A percentile compares a stretch with the other conserved stretches of the same genome.
Conservation (phyloP, 768 basidiomycete genomes). For the Lactifluus echinatus region DNA sequence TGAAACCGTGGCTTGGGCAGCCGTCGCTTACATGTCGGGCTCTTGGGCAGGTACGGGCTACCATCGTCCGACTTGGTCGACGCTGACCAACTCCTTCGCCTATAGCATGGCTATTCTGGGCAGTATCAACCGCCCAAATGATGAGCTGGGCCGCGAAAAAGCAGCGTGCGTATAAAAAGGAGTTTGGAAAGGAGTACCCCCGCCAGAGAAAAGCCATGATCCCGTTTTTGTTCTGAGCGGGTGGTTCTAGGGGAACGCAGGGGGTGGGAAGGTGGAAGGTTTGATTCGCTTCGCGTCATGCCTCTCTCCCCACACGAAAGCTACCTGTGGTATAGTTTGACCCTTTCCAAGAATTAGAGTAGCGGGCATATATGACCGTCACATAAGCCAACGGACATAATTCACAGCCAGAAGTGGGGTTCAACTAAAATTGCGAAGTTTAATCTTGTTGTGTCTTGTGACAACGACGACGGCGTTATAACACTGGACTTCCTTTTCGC, state of each 20-base stretch:
- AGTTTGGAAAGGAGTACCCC: conserved; percentile 85
- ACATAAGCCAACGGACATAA: too few species aligned
- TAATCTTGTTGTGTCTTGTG: too few species aligned
- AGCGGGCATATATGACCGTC: too few species aligned
- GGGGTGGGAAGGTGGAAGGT: too few species aligned
- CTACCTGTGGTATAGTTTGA: too few species aligned
- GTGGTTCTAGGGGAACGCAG: too few species aligned
- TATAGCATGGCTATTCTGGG: conserved; percentile 56
- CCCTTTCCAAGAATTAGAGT: neutral
- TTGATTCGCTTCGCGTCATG: neutral
- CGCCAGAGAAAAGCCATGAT: conserved; percentile 66
- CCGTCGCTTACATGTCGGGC: conserved; percentile 67
- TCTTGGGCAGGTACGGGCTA: conserved; percentile 58
- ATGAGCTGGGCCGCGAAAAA: conserved; percentile 85
- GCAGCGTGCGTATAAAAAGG: conserved; percentile 82
- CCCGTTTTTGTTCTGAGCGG: conserved; percentile 58
- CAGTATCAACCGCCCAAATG: conserved; percentile 61
- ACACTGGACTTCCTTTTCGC: too few species aligned
- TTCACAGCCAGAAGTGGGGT: too few species aligned
- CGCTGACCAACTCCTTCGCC: neutral
- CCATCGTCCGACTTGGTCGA: neutral
- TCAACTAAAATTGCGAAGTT: too few species aligned
- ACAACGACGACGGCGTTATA: too few species aligned
- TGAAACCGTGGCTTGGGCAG: conserved; percentile 70
- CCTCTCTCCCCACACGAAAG: too few species aligned